These are phyloP conservation scores for Huntiella savannae DNA, from an alignment of 2,329 filamentous ascomycete species.

Conservation along the genomic window DNA sequence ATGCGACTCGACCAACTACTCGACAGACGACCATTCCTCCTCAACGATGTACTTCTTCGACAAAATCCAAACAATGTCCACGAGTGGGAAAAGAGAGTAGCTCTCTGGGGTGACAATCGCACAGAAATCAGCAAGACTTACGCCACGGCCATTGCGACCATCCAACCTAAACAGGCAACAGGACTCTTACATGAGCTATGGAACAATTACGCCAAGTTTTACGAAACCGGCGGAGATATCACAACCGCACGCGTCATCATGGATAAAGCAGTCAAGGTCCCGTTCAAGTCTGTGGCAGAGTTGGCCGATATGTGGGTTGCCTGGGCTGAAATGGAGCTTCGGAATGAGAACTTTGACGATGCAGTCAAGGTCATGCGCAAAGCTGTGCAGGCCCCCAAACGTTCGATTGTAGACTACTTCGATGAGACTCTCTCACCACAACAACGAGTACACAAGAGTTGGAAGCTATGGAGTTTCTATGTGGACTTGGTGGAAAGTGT, in stretches of 20 bases:
- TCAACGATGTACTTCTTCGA: conserved; percentile 86
- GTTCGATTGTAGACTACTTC: conserved; percentile 98
- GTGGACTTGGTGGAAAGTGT: conserved; percentile 95
- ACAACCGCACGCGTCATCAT: conserved; percentile 77
- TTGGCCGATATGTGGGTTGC: conserved; percentile 97
- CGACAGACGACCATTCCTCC: conserved; percentile 85
- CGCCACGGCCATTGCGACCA: conserved; percentile 78
- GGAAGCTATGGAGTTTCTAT: conserved; percentile 99
- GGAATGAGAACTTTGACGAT: conserved; percentile 87
- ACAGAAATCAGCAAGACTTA: conserved; percentile 84
- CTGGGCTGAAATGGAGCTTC: conserved; percentile 96
- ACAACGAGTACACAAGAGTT: conserved; percentile 94
- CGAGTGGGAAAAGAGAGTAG: conserved; percentile 96
- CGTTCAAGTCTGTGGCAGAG: conserved; percentile 93
- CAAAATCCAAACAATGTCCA: conserved; percentile 93
- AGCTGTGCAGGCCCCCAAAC: conserved; percentile 87
- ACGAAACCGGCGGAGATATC: conserved; percentile 72
- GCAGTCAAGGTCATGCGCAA: conserved; percentile 94
- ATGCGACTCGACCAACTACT: conserved; percentile 95
- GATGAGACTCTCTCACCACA: conserved; percentile 87
- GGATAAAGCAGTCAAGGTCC: conserved; percentile 95
- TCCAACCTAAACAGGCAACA: conserved; percentile 83
- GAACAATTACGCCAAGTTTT: conserved; percentile 94
- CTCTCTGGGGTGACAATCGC: conserved; percentile 85
- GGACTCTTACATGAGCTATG: conserved; percentile 90